Percentiles rank a stretch among this genome's conserved stretches.
These are phyloP conservation scores for Ascochyta lentis DNA, from an alignment of 2,329 filamentous ascomycete genomes.

Conservation along the genomic window DNA sequence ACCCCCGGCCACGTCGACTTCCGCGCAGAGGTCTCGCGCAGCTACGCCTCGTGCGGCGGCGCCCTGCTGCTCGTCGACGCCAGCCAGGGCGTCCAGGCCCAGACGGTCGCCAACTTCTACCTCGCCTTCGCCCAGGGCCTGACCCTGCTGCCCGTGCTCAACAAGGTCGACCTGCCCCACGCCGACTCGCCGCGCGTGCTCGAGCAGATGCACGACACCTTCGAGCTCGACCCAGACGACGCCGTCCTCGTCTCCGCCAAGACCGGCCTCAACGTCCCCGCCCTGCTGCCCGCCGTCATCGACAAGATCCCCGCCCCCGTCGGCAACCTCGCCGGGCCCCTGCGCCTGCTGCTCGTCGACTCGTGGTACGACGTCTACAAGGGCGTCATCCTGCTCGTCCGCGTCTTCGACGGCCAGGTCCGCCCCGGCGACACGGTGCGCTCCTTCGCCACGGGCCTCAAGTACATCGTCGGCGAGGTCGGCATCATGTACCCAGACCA, in stretches of 20 bases:
- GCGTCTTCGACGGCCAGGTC: slow-evolving; percentile 88
- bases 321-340: slow-evolving; percentile 74
- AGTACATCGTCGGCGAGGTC: slow-evolving; percentile 94
- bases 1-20: slow-evolving; percentile 99
- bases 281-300: slow-evolving; percentile 84
- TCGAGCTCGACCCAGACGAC: slow-evolving; percentile 82
- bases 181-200: slow-evolving; percentile 87
- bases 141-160: slow-evolving; percentile 86
- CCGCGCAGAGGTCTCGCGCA: slow-evolving; percentile 91
- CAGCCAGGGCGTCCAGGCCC: slow-evolving; percentile 94
- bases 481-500: slow-evolving; percentile 94
- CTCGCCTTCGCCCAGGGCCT: slow-evolving; percentile 92
- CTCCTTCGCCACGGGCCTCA: slow-evolving; percentile 85
- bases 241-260: slow-evolving; percentile 88
- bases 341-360: slow-evolving; percentile 89
- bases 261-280: slow-evolving; percentile 85
- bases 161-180: slow-evolving; percentile 93
- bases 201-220: slow-evolving; percentile 82
- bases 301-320: slow-evolving; percentile 81
- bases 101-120: slow-evolving; percentile 99
- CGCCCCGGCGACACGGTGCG: slow-evolving; percentile 83
- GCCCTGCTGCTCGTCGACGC: slow-evolving; percentile 90
- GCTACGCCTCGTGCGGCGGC: slow-evolving; percentile 94
- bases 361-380: slow-evolving; percentile 98
- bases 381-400: slow-evolving; percentile 88